Conservation (phyloP, 1,139 yeast species). For the Yamadazyma diddensiae region DNA sequence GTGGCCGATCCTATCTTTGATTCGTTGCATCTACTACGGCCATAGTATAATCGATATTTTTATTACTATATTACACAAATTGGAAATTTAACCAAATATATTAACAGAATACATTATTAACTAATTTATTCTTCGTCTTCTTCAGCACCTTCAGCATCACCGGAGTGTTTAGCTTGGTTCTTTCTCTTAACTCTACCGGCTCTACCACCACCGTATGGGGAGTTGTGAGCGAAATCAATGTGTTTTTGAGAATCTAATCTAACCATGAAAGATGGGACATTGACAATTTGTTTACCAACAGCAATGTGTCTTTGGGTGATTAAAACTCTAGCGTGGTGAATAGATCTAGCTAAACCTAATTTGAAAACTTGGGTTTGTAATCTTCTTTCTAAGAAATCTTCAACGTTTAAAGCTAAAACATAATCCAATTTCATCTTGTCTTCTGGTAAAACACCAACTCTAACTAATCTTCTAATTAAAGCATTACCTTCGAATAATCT, state of each 20-base stretch:
- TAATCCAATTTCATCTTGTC: conserved; percentile 99
- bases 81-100: conserved; percentile 17
- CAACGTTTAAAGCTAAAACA: conserved; percentile 96
- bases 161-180: conserved; percentile 68
- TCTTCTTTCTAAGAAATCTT: conserved; percentile 99
- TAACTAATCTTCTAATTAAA: conserved; percentile 95
- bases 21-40: no score
- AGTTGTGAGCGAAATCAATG: conserved; percentile 98
- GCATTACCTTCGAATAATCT: conserved; percentile 99
- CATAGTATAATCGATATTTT: not conserved
- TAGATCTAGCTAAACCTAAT: conserved; percentile 98
- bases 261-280: conserved; percentile 98
- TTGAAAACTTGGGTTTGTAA: conserved; percentile 99
- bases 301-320: conserved; percentile 99
- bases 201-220: conserved; percentile 99
- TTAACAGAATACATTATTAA: conserved; percentile 10
- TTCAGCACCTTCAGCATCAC: conserved; percentile 65
- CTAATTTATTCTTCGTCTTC: conserved; percentile 54
- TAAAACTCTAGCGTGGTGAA: conserved; percentile 99
- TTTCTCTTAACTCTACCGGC: conserved; percentile 99
- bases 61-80: conserved; percentile 7
- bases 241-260: conserved; percentile 99
- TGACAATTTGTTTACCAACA: conserved; percentile 99
- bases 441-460: conserved; percentile 98
- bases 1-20: no score